These are phyloP conservation scores for Sordariomycetes sp. DNA, from an alignment of 2,329 filamentous ascomycete genomes.

Conservation along the genomic window DNA sequence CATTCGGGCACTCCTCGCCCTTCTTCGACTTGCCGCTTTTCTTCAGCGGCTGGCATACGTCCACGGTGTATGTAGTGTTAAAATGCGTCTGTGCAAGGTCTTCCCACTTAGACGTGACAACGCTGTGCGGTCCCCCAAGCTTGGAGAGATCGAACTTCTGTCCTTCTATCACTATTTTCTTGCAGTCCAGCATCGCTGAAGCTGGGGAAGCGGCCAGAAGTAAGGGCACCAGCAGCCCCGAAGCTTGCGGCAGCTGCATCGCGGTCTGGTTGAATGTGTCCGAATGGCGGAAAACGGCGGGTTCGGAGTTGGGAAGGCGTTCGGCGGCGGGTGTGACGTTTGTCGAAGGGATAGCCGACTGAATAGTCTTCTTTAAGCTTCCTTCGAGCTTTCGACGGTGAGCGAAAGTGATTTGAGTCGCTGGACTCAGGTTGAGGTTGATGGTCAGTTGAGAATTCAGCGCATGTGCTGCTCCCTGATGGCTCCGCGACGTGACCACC, in stretches of 20 bases:
- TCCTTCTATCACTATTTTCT: conserved; percentile 47
- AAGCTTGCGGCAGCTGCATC: conserved; percentile 3
- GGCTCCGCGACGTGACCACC: neutral
- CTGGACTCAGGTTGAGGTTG: neutral
- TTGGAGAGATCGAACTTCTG: conserved; percentile 54
- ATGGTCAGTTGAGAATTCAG: neutral
- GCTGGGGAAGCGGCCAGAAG: conserved; percentile 22
- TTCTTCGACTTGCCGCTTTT: conserved; percentile 46
- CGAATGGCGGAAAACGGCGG: too few relatives aligned
- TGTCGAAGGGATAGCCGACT: neutral
- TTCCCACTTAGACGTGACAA: conserved; percentile 48
- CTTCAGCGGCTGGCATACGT: conserved; percentile 63
- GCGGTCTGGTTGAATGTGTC: too few relatives aligned
- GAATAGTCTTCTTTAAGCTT: too few relatives aligned
- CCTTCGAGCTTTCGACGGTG: too few relatives aligned
- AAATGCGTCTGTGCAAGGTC: conserved; percentile 37
- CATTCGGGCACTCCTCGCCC: conserved; percentile 55
- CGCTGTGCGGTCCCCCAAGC: conserved; percentile 59
- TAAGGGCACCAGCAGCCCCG: conserved; percentile 1
- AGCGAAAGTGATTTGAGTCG: neutral
- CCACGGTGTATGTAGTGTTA: conserved; percentile 76
- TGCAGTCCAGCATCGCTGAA: conserved; percentile 50
- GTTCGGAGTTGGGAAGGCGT: neutral
- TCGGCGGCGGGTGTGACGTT: neutral
- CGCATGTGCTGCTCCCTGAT: neutral